These are phyloP conservation scores for Antarctomyces pellizariae DNA, from an alignment of 495 filamentous ascomycete genomes.

Conservation along the genomic window DNA sequence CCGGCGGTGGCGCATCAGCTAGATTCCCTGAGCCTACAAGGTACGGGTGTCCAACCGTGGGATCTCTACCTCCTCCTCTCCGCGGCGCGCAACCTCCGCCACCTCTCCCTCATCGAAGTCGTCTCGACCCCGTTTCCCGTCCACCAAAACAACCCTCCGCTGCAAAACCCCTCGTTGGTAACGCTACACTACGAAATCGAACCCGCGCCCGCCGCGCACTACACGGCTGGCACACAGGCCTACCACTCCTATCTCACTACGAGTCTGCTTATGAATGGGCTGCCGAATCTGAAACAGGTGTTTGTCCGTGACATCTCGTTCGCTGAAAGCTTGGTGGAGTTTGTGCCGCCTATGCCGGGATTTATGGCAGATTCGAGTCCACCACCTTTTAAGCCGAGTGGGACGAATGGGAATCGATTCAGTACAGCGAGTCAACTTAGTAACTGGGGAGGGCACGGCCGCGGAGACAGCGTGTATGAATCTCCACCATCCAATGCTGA, in stretches of 20 bases:
- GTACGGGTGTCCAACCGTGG: constrained; percentile 40
- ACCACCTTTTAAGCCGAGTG: too few relatives aligned
- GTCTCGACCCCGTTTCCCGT: constrained; percentile 41
- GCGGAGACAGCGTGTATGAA: too few relatives aligned
- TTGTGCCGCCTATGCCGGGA: constrained; percentile 32
- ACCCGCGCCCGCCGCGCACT: constrained; percentile 26
- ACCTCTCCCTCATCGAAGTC: constrained; percentile 40
- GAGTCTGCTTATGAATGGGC: constrained; percentile 47
- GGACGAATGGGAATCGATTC: too few relatives aligned
- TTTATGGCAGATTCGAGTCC: too few relatives aligned
- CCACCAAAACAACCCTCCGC: constrained; percentile 28
- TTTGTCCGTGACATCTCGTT: constrained; percentile 75
- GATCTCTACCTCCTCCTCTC: constrained; percentile 40
- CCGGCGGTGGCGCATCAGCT: too few relatives aligned
- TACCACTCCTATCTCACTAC: constrained; percentile 77
- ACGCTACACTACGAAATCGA: constrained; percentile 67
- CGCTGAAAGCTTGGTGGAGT: constrained; percentile 41
- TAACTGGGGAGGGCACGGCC: too few relatives aligned
- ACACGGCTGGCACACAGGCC: constrained; percentile 33
- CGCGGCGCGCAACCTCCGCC: constrained; percentile 32
- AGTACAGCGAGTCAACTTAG: too few relatives aligned
- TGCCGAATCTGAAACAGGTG: constrained; percentile 47
- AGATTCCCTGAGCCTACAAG: constrained; percentile 33
- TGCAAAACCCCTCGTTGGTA: constrained; percentile 40
- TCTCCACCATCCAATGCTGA: too few relatives aligned